Base-by-base conservation (phyloP, 345 rosid genomes). In the Brassica rapa region DNA sequence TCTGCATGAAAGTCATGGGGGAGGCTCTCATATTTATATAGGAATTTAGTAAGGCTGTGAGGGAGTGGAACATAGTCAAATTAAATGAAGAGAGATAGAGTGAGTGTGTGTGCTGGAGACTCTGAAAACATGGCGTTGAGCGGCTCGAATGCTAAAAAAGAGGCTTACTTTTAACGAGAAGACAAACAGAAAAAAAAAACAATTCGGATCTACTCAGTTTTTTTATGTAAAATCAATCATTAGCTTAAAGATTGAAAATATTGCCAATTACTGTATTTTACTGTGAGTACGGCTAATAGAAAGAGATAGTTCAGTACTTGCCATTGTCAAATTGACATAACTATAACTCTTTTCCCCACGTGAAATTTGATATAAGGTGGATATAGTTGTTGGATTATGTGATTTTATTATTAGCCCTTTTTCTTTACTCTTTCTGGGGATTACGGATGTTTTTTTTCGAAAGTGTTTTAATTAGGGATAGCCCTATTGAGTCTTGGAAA, bases 101-200 rank as follows among this genome's bases (percentile, higher is more conserved):
- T 21, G 61, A 21, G 27, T 72, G 74, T 89, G 84, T 82, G 98
- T 80, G 98, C 89, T 72, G 76, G 75, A 79, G 87, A 84, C 95
- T 87, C 98, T 91, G 96, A 91, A 93, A 91, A 91, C 96, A 89
- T 93, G 90, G 94, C 71, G 83, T 82, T 82, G 82, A 89, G 96
- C 87, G 92, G 92, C 89, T 74, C 70, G 64, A 12, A 64, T 75
- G 72, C 68, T 60, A 25, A 76, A 77, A 76, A 76, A 66, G 69
- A 75, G 83, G 80, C 55, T 63, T 57, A 24, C 21, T 35, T 51
- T 59, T 61, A 64, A 64, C 70, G 46, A 32, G 43, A 76, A 15
- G 73, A 63, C 73, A 75, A 46, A 39, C 15, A 12, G 49, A 9
- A 14, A 33, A 46, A 19, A 56, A 70, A 4, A 61, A 61, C 8